phyloP scores from a whole-genome alignment of 192 early-diverging fungal genomes.

The Lunasporangiospora selenospora region DNA sequence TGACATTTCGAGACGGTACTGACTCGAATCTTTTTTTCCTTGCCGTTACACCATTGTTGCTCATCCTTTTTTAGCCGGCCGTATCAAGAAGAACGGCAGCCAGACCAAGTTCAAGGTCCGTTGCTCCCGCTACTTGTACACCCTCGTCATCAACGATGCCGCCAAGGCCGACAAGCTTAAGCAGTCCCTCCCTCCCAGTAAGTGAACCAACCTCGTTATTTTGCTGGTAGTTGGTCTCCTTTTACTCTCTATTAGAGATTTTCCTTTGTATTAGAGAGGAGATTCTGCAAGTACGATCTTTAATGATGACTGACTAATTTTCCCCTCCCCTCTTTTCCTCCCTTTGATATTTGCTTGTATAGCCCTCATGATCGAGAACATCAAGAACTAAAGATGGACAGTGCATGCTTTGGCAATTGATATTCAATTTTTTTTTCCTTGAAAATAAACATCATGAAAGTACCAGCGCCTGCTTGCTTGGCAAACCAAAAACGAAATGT shows the following conservation, averaged over 20 bases:
- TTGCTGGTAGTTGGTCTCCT: too few relatives aligned
- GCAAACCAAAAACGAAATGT: slow-evolving; percentile 10
- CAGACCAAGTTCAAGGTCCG: slow-evolving; percentile 96
- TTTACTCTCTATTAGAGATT: too few relatives aligned
- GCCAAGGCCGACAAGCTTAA: slow-evolving; percentile 92
- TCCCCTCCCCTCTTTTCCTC: neutral
- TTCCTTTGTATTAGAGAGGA: neutral
- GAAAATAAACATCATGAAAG: slow-evolving; percentile 37
- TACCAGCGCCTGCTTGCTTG: slow-evolving; percentile 13
- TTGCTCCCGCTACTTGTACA: slow-evolving; percentile 96
- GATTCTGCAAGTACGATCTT: too few relatives aligned
- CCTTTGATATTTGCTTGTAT: neutral
- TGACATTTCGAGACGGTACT: too few relatives aligned
- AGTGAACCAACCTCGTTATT: too few relatives aligned
- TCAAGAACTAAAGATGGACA: too few relatives aligned
- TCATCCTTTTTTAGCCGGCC: slow-evolving; percentile 55
- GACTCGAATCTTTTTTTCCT: neutral
- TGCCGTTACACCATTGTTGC: slow-evolving; percentile 1
- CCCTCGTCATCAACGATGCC: slow-evolving; percentile 86
- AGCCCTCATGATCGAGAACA: too few relatives aligned
- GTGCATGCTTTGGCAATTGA: slow-evolving; percentile 25
- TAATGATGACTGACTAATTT: neutral
- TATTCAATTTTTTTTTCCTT: too few relatives aligned
- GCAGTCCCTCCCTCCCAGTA: slow-evolving; percentile 89
- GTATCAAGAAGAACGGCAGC: slow-evolving; percentile 71